Evolutionary conservation across 164 flowering plant species (phyloP).

Genomic region (Sedum album): DNA sequence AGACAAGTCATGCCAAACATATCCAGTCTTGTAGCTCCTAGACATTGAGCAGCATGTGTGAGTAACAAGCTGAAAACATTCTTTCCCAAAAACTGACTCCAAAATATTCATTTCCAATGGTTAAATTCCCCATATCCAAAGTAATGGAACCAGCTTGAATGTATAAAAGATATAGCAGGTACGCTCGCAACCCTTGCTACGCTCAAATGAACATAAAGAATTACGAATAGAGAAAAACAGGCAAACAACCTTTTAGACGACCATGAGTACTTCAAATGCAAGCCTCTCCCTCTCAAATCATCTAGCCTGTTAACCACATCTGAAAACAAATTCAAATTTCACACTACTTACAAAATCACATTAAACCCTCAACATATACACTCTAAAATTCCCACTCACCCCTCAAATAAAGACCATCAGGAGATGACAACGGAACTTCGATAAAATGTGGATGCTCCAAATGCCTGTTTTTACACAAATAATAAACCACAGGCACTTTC

Average conservation of each 20-base stretch:
- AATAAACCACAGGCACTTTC: neutral
- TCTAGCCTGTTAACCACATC: conserved; percentile 5
- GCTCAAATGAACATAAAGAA: neutral
- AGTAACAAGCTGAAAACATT: neutral
- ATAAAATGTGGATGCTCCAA: conserved; percentile 7
- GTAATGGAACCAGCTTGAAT: too few species aligned
- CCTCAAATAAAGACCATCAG: neutral
- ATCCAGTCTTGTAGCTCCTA: conserved; percentile 8
- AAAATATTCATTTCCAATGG: neutral
- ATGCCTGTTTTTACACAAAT: neutral
- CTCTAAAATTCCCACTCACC: neutral
- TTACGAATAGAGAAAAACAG: neutral
- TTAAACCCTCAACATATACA: neutral
- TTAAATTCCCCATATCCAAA: too few species aligned
- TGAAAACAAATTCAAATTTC: neutral
- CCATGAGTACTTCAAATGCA: neutral
- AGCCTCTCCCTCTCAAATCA: neutral
- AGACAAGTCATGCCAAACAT: conserved; percentile 2
- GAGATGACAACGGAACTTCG: neutral
- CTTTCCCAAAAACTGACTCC: neutral
- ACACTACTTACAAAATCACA: neutral
- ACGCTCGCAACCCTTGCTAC: neutral
- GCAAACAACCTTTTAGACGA: neutral
- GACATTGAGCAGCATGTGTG: neutral
- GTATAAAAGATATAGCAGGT: too few species aligned